Evolutionary conservation across 2,329 filamentous ascomycete genomes (phyloP).

Genomic region (Alternaria postmessia): DNA sequence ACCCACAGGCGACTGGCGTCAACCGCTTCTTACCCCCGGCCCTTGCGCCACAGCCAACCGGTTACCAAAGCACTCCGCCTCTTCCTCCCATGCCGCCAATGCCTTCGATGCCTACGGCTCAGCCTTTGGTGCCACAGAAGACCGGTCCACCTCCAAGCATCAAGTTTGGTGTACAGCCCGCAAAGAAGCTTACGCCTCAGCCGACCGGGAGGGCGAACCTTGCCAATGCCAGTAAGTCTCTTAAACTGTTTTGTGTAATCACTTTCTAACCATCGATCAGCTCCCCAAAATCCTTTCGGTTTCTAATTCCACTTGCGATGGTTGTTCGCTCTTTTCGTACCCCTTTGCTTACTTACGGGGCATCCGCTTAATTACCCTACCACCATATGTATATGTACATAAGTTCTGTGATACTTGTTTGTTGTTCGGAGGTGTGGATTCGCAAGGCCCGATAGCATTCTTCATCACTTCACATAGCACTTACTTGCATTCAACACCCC

Average conservation of each 20-base stretch:
- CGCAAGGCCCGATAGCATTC: background rate
- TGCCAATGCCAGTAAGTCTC: slow-evolving; percentile 91
- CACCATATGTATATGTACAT: slow-evolving; percentile 22
- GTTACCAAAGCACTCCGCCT: slow-evolving; percentile 64
- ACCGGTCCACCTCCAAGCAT: slow-evolving; percentile 88
- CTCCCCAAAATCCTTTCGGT: slow-evolving; percentile 74
- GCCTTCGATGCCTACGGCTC: slow-evolving; percentile 64
- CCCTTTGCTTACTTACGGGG: slow-evolving; percentile 2
- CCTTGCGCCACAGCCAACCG: slow-evolving; percentile 64
- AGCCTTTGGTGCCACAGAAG: slow-evolving; percentile 76
- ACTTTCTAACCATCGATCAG: slow-evolving; percentile 55
- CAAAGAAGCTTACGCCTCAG: slow-evolving; percentile 83
- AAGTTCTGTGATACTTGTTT: slow-evolving; percentile 4
- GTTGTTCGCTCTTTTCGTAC: background rate
- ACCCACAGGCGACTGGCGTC: slow-evolving; percentile 64
- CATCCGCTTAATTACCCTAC: background rate
- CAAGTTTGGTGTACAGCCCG: slow-evolving; percentile 79
- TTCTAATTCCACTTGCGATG: slow-evolving; percentile 57
- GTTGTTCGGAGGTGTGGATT: background rate
- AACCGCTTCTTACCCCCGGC: slow-evolving; percentile 56
- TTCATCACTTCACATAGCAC: background rate
- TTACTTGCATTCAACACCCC: background rate
- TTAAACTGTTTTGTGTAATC: background rate
- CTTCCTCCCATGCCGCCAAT: slow-evolving; percentile 66
- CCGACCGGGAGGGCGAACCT: slow-evolving; percentile 92